Conservation (phyloP, 176 grass and related monocot genomes). For the Juncus inflexus region DNA sequence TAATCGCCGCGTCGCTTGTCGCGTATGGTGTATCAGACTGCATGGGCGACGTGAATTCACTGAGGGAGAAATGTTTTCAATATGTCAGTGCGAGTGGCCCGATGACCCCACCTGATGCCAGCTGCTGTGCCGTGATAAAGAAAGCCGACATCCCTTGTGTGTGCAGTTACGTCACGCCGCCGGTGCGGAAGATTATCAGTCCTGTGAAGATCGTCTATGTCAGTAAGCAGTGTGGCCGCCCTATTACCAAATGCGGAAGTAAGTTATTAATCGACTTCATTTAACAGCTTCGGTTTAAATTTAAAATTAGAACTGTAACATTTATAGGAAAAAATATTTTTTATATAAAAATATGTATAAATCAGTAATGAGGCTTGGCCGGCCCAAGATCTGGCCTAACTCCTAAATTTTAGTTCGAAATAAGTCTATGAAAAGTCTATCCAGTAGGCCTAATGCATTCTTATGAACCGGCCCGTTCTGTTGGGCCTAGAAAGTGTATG, state of each 20-base stretch:
- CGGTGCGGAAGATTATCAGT: constrained; percentile 30
- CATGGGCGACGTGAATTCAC: not conserved
- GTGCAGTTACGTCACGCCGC: constrained; percentile 44
- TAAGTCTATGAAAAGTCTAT: too few species aligned
- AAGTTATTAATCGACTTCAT: not conserved
- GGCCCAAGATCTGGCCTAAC: too few species aligned
- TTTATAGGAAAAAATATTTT: too few species aligned
- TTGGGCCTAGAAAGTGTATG: too few species aligned
- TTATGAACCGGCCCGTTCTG: too few species aligned
- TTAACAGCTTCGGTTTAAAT: too few species aligned
- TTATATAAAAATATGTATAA: too few species aligned
- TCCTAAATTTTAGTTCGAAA: too few species aligned
- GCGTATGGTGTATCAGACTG: constrained; percentile 8
- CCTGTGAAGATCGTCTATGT: constrained; percentile 51
- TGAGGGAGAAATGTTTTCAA: constrained; percentile 5
- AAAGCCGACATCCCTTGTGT: constrained; percentile 43
- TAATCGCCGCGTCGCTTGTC: constrained; percentile 6
- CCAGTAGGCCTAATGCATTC: too few species aligned
- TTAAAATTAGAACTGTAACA: too few species aligned
- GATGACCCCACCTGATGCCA: constrained; percentile 31
- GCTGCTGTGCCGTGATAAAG: constrained; percentile 41
- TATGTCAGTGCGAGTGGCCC: constrained; percentile 21
- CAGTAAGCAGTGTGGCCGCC: constrained; percentile 29
- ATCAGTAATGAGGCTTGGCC: too few species aligned
- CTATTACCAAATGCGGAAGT: constrained; percentile 58